Base-by-base conservation (phyloP, 2,329 filamentous ascomycete genomes). In the Cytospora chrysosperma region DNA sequence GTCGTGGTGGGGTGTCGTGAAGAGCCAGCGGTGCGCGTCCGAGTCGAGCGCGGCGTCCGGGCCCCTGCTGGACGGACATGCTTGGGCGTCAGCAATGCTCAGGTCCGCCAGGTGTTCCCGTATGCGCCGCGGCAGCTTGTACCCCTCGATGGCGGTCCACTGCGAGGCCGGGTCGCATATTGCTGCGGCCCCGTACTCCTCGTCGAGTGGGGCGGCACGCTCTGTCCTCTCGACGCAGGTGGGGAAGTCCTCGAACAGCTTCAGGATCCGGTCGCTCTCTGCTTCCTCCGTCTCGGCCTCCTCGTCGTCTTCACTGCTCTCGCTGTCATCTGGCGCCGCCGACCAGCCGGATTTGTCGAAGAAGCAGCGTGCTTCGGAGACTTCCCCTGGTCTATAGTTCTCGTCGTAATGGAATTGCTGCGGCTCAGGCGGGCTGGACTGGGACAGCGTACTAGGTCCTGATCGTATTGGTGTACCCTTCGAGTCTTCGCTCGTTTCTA, bases 21-120 rank as follows among this genome's bases (percentile, higher is more conserved):
- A 47, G 24, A 64, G 64, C 64, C 64, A 66, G 21, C 30, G 55
- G 13, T 56, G 61, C 15, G 64, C 37, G 17, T 52, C 51, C 13
- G 32, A 40, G 15, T 21, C 17, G 17, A 27, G 34, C 27, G 17
- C 32, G 15, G 13, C 26, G 27, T 21, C 21, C 26, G 53, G n/a
- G 12, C 30, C 26, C 28, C 27, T n/a, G 34, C 26, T 28, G 10
- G 27, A 26, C 19, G 24, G 51, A 10, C 49, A 55, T 6, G 27
- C 21, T 34, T 24, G 17, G 30, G 37, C 58, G 15, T 50, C 21
- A 43, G n/a, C 30, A 28, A 47, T 49, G 4, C 53, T 61, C 7
- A 61, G 58, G 10, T 60, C 49, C 15, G 61, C 55, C 17, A 66
- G 49, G 28, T 59, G 61, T 19, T 59, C 37, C 15, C n/a, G 8